These are phyloP conservation scores for Pseudogymnoascus sp. DNA, from an alignment of 2,329 filamentous ascomycete genomes.

Conservation along the genomic window DNA sequence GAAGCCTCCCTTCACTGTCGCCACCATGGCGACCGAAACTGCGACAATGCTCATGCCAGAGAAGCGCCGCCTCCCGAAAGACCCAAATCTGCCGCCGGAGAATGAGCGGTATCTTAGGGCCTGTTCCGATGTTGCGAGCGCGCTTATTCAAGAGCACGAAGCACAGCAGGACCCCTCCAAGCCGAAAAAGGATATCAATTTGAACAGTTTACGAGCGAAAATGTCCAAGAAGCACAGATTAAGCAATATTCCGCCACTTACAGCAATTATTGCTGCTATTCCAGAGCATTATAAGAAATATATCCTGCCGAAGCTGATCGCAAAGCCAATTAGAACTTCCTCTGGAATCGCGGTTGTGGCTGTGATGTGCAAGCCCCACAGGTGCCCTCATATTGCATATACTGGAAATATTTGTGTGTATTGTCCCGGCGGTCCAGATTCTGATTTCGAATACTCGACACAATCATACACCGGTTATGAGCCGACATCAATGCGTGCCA, in stretches of 20 bases:
- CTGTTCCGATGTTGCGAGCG: conserved; percentile 91
- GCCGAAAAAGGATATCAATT: conserved; percentile 78
- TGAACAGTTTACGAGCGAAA: conserved; percentile 80
- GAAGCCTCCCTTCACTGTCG: conserved; percentile 7
- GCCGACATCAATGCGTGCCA: conserved; percentile 96
- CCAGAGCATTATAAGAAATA: conserved; percentile 99
- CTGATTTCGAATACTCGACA: conserved; percentile 97
- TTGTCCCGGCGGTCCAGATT: conserved; percentile 93
- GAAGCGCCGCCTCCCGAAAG: conserved; percentile 54
- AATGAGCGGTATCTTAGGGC: conserved; percentile 91
- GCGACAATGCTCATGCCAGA: conserved; percentile 49
- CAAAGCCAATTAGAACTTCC: conserved; percentile 92
- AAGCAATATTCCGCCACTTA: conserved; percentile 79
- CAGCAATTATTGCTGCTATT: conserved; percentile 94
- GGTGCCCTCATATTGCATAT: conserved; percentile 96
- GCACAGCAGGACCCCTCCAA: conserved; percentile 64
- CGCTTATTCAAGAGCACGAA: conserved; percentile 90
- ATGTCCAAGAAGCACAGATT: conserved; percentile 90
- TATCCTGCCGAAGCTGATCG: conserved; percentile 89
- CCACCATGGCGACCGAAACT: conserved; percentile 54
- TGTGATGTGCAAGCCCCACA: conserved; percentile 98
- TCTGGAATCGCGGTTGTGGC: conserved; percentile 97
- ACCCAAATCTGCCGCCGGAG: conserved; percentile 70
- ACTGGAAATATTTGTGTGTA: conserved; percentile 99
- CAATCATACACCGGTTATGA: conserved; percentile 99